Conservation (phyloP, 352 stramenopile genomes). For the Globisporangium viniferum region DNA sequence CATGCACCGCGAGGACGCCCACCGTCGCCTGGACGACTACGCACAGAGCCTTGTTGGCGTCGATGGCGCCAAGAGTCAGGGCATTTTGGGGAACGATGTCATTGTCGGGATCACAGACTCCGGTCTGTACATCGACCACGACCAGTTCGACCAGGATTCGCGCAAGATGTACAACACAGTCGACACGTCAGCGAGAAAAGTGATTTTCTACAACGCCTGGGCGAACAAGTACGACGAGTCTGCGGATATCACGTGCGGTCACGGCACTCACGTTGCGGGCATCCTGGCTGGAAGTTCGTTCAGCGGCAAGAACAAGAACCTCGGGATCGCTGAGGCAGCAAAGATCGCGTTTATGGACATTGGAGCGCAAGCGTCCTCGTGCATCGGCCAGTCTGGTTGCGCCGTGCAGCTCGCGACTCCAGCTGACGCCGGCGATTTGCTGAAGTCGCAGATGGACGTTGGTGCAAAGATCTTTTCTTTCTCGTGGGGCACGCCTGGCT, state of each 20-base stretch:
- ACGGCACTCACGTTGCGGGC: conserved; percentile 87
- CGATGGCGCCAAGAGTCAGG: conserved; percentile 46
- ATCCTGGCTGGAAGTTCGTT: conserved; percentile 76
- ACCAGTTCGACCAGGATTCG: conserved; percentile 75
- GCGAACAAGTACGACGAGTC: conserved; percentile 63
- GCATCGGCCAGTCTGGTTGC: conserved; percentile 46
- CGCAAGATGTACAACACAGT: conserved; percentile 43
- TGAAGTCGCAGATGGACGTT: conserved; percentile 67
- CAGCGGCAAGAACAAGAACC: conserved; percentile 42
- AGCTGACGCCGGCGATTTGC: conserved; percentile 49
- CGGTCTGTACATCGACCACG: conserved; percentile 76
- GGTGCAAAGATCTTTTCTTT: conserved; percentile 83
- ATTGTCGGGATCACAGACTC: conserved; percentile 83
- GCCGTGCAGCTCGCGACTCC: conserved; percentile 58
- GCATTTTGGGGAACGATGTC: conserved; percentile 68
- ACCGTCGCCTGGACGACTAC: conserved; percentile 60
- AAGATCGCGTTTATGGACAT: conserved; percentile 93
- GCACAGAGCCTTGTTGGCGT: conserved; percentile 62
- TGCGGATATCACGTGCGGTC: conserved; percentile 67
- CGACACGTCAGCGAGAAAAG: conserved; percentile 53
- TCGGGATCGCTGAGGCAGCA: conserved; percentile 71
- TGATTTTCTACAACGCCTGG: conserved; percentile 80
- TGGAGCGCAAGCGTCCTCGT: conserved; percentile 47
- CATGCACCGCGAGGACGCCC: neutral
- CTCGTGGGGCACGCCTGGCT: conserved; percentile 74